phyloP scores from a whole-genome alignment of 768 basidiomycete genomes.

The Lactarius vividus region DNA sequence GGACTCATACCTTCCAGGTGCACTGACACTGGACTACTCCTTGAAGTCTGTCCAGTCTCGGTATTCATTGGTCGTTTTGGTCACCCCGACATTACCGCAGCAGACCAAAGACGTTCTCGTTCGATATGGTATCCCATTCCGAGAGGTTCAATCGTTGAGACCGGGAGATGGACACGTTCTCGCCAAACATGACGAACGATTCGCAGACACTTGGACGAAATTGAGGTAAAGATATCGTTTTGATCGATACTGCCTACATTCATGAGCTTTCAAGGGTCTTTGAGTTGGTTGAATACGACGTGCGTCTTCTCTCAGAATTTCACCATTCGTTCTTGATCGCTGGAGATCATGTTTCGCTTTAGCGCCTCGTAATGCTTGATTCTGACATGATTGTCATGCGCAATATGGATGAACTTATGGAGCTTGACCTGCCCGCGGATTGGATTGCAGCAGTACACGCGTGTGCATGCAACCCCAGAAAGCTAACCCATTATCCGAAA shows the following conservation, averaged over 20 bases:
- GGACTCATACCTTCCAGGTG: conserved; percentile 52
- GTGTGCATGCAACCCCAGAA: conserved; percentile 92
- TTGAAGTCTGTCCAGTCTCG: conserved; percentile 41
- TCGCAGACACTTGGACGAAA: conserved; percentile 67
- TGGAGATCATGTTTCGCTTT: conserved; percentile 14
- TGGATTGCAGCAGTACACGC: conserved; percentile 88
- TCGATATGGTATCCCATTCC: conserved; percentile 50
- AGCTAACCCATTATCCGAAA: conserved; percentile 76
- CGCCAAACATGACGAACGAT: conserved; percentile 44
- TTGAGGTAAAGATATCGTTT: conserved; percentile 37
- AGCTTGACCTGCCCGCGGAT: conserved; percentile 51
- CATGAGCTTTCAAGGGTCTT: conserved; percentile 45
- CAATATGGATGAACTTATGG: conserved; percentile 80
- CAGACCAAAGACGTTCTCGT: conserved; percentile 46
- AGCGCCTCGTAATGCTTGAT: conserved; percentile 82
- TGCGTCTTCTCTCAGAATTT: conserved; percentile 32
- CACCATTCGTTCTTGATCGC: not conserved
- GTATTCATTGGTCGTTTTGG: conserved; percentile 54
- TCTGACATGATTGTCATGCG: conserved; percentile 81
- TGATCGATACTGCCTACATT: not conserved
- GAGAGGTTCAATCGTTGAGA: conserved; percentile 57
- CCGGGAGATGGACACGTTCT: conserved; percentile 45
- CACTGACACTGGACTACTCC: conserved; percentile 53
- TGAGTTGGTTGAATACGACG: conserved; percentile 66
- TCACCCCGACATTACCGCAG: conserved; percentile 41